Evolutionary conservation across 805 yeast species (phyloP).

Genomic region (Ogataea sp.): DNA sequence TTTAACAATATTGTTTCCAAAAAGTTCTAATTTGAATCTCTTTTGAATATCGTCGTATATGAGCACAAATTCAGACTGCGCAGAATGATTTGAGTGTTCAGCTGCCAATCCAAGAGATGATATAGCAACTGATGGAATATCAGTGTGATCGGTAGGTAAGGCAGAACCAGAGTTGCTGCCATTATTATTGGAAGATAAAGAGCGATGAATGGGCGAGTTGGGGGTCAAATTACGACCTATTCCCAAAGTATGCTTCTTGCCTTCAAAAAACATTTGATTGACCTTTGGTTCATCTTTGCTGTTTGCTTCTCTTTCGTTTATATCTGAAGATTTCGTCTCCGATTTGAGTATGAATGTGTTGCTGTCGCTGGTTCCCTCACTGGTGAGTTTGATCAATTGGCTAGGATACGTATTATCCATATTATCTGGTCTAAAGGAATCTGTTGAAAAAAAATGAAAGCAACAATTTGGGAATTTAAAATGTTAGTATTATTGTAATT

Average conservation of each 20-base stretch:
- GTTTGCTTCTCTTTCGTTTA: neutral
- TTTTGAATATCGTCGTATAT: conserved; percentile 18
- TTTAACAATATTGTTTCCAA: conserved; percentile 17
- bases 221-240: neutral
- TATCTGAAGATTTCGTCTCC: conserved; percentile 12
- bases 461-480: no score
- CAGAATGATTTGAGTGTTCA: neutral
- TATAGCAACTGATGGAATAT: neutral
- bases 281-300: conserved; percentile 7
- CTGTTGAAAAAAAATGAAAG: no score
- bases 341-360: conserved; percentile 14
- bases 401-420: conserved; percentile 18
- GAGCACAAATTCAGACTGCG: conserved; percentile 16
- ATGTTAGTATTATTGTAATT: no score
- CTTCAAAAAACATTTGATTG: conserved; percentile 22
- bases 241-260: conserved; percentile 7
- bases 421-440: conserved; percentile 25
- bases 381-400: conserved; percentile 10
- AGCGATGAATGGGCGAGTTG: neutral
- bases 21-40: conserved; percentile 18
- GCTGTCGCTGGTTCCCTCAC: conserved; percentile 5
- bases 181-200: neutral
- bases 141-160: no score
- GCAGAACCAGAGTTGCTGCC: neutral
- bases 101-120: neutral